These are phyloP conservation scores for Dactylellina leptospora DNA, from an alignment of 2,329 filamentous ascomycete genomes.

Conservation along the genomic window DNA sequence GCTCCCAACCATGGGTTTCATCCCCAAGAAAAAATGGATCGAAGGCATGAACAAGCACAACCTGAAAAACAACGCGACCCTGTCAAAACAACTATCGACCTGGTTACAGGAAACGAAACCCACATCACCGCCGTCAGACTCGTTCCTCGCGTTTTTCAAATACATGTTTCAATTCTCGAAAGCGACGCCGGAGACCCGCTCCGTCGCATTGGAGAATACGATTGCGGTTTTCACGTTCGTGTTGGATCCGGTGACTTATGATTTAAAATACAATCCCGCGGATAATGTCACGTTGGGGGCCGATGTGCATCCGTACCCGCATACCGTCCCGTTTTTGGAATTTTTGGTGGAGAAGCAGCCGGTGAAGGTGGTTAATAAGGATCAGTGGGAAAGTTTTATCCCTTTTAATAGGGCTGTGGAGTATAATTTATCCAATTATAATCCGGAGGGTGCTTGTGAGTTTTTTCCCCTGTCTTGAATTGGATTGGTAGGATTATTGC, in stretches of 20 bases:
- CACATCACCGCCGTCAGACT: conserved; percentile 23
- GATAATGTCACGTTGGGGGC: conserved; percentile 8
- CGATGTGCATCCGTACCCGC: conserved; percentile 53
- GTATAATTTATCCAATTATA: conserved; percentile 55
- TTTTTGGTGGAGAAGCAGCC: conserved; percentile 55
- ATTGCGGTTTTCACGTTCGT: conserved; percentile 27
- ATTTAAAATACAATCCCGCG: conserved; percentile 45
- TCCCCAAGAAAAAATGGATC: conserved; percentile 46
- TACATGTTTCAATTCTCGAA: conserved; percentile 53
- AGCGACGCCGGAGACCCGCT: conserved; percentile 26
- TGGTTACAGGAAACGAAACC: conserved; percentile 48
- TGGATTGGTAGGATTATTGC: conserved; percentile 2
- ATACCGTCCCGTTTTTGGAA: conserved; percentile 55
- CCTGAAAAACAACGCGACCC: conserved; percentile 34
- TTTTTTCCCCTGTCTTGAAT: neutral
- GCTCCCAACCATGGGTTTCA: conserved; percentile 36
- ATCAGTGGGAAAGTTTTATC: conserved; percentile 57
- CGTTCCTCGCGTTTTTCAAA: conserved; percentile 40
- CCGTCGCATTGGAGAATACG: conserved; percentile 22
- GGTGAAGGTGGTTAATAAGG: conserved; percentile 57
- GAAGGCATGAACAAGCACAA: conserved; percentile 44
- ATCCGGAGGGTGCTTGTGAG: conserved; percentile 57
- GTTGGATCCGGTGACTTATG: conserved; percentile 38
- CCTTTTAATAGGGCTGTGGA: conserved; percentile 56
- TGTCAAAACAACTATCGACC: conserved; percentile 27